Percentiles rank a stretch among this genome's conserved stretches.
Evolutionary conservation across 257 asterid genomes (phyloP).

Genomic region (Fraxinus pennsylvanica): DNA sequence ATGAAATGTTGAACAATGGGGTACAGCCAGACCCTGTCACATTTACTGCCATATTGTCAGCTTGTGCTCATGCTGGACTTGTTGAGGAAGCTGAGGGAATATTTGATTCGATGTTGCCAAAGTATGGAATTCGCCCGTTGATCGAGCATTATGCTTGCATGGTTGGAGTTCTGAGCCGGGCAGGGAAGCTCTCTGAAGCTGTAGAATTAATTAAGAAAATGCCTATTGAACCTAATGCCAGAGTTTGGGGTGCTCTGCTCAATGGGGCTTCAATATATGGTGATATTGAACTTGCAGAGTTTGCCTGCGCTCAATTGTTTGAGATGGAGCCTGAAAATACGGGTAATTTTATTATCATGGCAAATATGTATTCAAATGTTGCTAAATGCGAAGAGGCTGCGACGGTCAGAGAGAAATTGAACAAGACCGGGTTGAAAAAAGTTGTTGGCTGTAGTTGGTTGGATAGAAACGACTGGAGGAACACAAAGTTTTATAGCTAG

Average conservation of each 20-base stretch:
- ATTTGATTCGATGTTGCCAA: conserved; percentile 47
- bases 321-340: conserved; percentile 68
- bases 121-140: conserved; percentile 56
- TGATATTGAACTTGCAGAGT: conserved; percentile 64
- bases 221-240: conserved; percentile 65
- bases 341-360: conserved; percentile 68
- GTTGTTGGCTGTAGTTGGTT: conserved; percentile 66
- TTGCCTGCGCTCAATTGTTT: conserved; percentile 54
- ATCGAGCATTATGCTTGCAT: conserved; percentile 75
- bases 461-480: conserved; percentile 55
- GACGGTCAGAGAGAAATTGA: conserved; percentile 58
- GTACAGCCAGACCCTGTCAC: conserved; percentile 68
- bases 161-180: conserved; percentile 71
- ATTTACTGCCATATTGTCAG: conserved; percentile 73
- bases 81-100: conserved; percentile 61
- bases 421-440: conserved; percentile 53
- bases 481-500: conserved; percentile 33
- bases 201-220: conserved; percentile 59
- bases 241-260: conserved; percentile 83
- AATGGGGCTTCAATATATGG: conserved; percentile 72
- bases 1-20: conserved; percentile 54
- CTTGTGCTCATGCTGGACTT: conserved; percentile 83
- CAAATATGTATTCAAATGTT: conserved; percentile 71
- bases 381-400: conserved; percentile 86
- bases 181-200: conserved; percentile 70